Evolutionary conservation across 495 filamentous ascomycete species (phyloP).

Genomic region (Hypoxylon perforatum): DNA sequence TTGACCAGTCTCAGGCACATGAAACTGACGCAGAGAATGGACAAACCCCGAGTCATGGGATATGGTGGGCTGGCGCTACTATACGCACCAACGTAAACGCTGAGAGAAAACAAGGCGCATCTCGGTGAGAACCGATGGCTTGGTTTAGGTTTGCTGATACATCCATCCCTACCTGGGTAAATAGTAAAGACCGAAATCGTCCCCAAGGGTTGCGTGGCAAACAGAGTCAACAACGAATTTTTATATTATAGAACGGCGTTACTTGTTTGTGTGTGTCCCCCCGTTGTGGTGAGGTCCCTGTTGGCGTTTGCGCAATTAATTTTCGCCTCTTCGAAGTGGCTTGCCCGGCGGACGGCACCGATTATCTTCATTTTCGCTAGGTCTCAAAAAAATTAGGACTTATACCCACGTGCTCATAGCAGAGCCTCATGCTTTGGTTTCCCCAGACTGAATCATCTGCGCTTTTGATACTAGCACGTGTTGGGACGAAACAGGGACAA

Average conservation of each 20-base stretch:
- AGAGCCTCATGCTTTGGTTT: no score
- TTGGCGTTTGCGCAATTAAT: no score
- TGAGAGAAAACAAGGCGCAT: not conserved
- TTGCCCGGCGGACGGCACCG: not conserved
- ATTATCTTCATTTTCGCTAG: no score
- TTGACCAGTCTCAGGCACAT: not conserved
- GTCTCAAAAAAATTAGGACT: no score
- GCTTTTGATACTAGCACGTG: no score
- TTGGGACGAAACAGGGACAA: not conserved
- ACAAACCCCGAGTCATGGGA: not conserved
- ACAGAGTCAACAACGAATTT: not conserved
- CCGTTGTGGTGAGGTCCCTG: no score
- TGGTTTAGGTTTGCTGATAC: not conserved
- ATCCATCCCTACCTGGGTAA: not conserved
- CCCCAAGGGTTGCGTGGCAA: not conserved
- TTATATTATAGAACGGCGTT: not conserved
- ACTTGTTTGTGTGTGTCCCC: not conserved
- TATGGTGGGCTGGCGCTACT: not conserved
- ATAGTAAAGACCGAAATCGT: not conserved
- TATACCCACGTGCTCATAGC: no score
- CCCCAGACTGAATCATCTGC: no score
- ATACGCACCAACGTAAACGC: not conserved
- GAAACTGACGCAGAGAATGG: not conserved
- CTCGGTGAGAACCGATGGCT: no score
- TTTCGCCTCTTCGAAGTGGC: not conserved